A percentile compares a stretch with the other conserved stretches of the same genome.
Evolutionary conservation across 441 rosid species (phyloP).

Genomic region (Euphorbia schlechtendalii): DNA sequence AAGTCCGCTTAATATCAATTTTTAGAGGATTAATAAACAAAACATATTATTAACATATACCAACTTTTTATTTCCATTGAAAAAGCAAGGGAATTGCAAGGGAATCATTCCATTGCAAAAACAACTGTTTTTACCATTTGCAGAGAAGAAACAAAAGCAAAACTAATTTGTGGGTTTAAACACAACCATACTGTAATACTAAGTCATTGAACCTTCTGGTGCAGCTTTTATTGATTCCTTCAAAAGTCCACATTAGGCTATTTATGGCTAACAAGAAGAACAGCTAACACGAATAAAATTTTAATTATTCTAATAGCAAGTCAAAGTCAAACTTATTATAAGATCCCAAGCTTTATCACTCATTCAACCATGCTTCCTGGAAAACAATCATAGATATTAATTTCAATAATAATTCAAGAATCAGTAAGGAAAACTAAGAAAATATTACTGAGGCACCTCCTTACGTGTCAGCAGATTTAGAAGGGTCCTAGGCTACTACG

Average conservation of each 20-base stretch:
- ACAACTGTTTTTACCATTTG: too few species aligned
- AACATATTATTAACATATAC: too few species aligned
- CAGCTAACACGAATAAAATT: not conserved
- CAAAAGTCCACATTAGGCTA: conserved; percentile 1
- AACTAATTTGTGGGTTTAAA: too few species aligned
- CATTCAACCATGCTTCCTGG: not conserved
- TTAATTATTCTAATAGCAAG: not conserved
- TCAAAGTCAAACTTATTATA: not conserved
- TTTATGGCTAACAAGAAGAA: not conserved
- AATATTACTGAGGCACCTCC: conserved; percentile 43
- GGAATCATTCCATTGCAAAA: too few species aligned
- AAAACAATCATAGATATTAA: not conserved
- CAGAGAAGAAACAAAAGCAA: too few species aligned
- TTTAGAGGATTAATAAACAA: too few species aligned
- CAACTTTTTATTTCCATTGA: too few species aligned
- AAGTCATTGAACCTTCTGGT: too few species aligned
- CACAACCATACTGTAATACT: too few species aligned
- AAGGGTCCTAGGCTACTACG: conserved; percentile 75
- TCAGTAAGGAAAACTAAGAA: not conserved
- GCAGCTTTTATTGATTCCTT: too few species aligned
- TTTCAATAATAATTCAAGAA: not conserved
- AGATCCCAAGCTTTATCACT: not conserved
- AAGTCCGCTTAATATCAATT: too few species aligned
- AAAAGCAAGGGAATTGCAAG: too few species aligned
- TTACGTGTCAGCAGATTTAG: conserved; percentile 93